Evolutionary conservation across 2,329 filamentous ascomycete genomes (phyloP).

Genomic region (Seiridium cupressi): DNA sequence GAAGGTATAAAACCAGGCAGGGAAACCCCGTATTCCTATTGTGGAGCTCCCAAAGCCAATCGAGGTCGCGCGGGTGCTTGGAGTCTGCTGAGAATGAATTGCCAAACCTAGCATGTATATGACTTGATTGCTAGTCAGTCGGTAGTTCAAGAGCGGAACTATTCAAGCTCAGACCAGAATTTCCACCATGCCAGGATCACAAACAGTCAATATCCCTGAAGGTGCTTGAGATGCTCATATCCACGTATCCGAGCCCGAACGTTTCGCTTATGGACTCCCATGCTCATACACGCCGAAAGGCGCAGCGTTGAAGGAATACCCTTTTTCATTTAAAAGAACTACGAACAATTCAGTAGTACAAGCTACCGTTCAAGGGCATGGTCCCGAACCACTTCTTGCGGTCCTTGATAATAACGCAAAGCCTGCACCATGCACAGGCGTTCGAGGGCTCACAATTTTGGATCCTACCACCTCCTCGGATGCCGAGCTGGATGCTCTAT

Average conservation of each 20-base stretch:
- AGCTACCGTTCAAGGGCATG: not conserved
- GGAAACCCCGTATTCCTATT: no score
- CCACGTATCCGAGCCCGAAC: not conserved
- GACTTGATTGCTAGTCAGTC: no score
- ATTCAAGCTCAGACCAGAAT: no score
- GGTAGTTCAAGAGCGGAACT: no score
- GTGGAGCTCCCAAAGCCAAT: no score
- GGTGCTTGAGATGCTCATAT: not conserved
- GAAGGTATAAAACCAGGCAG: no score
- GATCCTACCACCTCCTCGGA: not conserved
- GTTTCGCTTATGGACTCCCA: not conserved
- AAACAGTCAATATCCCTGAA: not conserved
- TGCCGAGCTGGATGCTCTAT: constrained; percentile 1
- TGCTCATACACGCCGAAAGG: constrained; percentile 1
- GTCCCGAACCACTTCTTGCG: not conserved
- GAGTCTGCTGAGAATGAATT: no score
- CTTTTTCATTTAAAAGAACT: not conserved
- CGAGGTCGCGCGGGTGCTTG: no score
- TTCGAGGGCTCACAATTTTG: not conserved
- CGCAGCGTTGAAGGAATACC: not conserved
- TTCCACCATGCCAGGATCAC: not conserved
- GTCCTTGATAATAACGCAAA: not conserved
- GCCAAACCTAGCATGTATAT: no score
- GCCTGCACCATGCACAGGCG: not conserved
- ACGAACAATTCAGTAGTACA: not conserved